Base-by-base conservation (phyloP, 2,329 filamentous ascomycete genomes). In the Pseudomassariella vexata region DNA sequence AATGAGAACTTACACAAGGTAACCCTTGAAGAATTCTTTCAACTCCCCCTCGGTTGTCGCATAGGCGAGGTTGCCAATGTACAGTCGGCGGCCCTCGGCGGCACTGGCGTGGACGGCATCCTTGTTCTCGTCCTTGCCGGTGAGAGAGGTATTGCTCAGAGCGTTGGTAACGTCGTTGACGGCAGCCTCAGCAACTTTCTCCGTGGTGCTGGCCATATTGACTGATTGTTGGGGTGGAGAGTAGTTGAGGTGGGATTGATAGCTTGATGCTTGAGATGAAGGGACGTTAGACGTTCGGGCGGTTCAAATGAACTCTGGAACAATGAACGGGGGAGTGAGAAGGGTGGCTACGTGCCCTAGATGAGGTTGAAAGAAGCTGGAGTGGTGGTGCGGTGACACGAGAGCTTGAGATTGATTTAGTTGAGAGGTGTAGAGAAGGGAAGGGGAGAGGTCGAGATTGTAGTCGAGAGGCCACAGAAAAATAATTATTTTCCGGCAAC, bases 11-110 rank as follows among this genome's bases (percentile, higher is more conserved):
- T 79, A 98, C 92, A 98, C 87, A 75, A 92, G 84, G 78, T 95
- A 96, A 68, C 82, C 85, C 78, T 92, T 90, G 84, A 98, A 98
- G 79, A 98, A 98, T 56, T 92, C 85, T 78, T 94, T 95, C 79
- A 98, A 87, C 82, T 95, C 88, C 83, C 85, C 92, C 85, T 96
- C 92, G 66, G 88, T 95, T 82, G 92, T 96, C 82, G 90, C 89
- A 68, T 98, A 98, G 59, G 92, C 92, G 80, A 98, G 85, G 78
- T 98, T 98, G 76, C 92, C 92, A 75, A 98, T 96, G 75, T 98
- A 98, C 58, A 98, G 84, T 73, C 92, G 87, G 75, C 92, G 87
- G 66, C 92, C 90, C 77, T 98, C 92, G 68, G 90, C 89, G 66
- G 92, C 92, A 73, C 88, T 95, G 70, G 88, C 87, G 65, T 92